These are phyloP conservation scores for Tylopilus sp. DNA, from an alignment of 768 basidiomycete genomes.

Conservation along the genomic window DNA sequence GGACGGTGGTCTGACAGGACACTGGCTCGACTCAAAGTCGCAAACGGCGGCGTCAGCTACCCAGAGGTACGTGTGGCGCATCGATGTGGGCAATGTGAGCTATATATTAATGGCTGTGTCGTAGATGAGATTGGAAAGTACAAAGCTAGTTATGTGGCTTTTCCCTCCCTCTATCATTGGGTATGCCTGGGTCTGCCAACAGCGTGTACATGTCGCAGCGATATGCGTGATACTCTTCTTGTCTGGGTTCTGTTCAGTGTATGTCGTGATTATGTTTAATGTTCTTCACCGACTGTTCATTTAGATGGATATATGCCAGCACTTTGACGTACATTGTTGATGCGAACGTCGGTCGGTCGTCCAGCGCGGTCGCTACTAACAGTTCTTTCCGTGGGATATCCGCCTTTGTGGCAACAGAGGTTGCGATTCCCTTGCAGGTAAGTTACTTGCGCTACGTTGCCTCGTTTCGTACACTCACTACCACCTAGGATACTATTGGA, in stretches of 20 bases:
- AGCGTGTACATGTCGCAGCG: constrained; percentile 61
- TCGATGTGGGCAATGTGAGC: background rate
- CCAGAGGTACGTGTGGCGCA: constrained; percentile 56
- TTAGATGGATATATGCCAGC: constrained; percentile 60
- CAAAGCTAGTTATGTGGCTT: constrained; percentile 47
- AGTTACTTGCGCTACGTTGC: background rate
- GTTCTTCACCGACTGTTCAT: background rate
- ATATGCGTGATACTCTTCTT: constrained; percentile 74
- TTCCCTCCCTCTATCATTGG: constrained; percentile 59
- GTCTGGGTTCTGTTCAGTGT: constrained; percentile 74
- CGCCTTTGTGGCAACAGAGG: constrained; percentile 71
- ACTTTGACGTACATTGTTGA: constrained; percentile 87
- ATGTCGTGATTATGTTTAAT: constrained; percentile 19
- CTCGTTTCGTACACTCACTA: background rate
- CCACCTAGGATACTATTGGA: constrained; percentile 57
- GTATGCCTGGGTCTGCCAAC: constrained; percentile 74
- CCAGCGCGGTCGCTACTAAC: constrained; percentile 74
- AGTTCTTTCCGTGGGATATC: constrained; percentile 66
- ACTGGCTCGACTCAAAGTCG: constrained; percentile 41
- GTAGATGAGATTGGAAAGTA: constrained; percentile 75
- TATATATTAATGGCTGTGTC: background rate
- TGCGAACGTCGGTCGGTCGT: constrained; percentile 77
- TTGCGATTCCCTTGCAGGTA: constrained; percentile 70
- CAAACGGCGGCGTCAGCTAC: constrained; percentile 46
- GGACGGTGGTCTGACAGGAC: constrained; percentile 59